These are phyloP conservation scores for Xerocomellus intermedius DNA, from an alignment of 768 basidiomycete species.

Conservation along the genomic window DNA sequence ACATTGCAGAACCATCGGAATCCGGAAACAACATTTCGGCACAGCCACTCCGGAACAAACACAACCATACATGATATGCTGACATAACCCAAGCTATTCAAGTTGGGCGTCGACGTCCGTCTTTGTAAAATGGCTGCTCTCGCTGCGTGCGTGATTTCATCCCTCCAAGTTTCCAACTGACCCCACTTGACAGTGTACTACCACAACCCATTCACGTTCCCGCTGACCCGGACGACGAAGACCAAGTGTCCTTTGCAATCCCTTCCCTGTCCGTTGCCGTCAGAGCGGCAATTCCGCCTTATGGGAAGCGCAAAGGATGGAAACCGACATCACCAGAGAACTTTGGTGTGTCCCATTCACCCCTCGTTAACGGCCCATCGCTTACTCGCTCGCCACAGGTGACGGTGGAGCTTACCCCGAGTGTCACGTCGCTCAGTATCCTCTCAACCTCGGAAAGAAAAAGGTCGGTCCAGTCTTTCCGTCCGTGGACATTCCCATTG, in stretches of 20 bases:
- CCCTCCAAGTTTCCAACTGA: background rate
- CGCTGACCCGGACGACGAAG: conserved; percentile 58
- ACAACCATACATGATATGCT: conserved; percentile 17
- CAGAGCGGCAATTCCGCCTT: conserved; percentile 66
- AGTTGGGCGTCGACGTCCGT: conserved; percentile 15
- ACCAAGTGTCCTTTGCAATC: conserved; percentile 37
- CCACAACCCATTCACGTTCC: conserved; percentile 63
- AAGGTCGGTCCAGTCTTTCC: conserved; percentile 53
- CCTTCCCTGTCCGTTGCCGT: conserved; percentile 44
- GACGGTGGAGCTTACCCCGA: conserved; percentile 91
- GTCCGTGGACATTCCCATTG: background rate
- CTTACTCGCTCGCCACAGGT: conserved; percentile 39
- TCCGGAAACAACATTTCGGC: conserved; percentile 18
- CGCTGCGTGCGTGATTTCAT: conserved; percentile 58
- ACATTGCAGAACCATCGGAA: conserved; percentile 11
- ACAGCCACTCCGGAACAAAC: conserved; percentile 27
- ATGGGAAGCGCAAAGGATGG: conserved; percentile 86
- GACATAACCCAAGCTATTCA: conserved; percentile 15
- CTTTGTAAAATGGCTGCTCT: conserved; percentile 57
- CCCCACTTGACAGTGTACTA: conserved; percentile 48
- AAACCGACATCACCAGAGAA: conserved; percentile 79
- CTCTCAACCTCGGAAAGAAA: conserved; percentile 92
- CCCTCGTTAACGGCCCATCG: background rate
- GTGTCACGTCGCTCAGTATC: conserved; percentile 97
- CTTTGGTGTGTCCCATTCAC: conserved; percentile 57